phyloP scores from a whole-genome alignment of 352 stramenopile species.

The Plasmopara halstedii region DNA sequence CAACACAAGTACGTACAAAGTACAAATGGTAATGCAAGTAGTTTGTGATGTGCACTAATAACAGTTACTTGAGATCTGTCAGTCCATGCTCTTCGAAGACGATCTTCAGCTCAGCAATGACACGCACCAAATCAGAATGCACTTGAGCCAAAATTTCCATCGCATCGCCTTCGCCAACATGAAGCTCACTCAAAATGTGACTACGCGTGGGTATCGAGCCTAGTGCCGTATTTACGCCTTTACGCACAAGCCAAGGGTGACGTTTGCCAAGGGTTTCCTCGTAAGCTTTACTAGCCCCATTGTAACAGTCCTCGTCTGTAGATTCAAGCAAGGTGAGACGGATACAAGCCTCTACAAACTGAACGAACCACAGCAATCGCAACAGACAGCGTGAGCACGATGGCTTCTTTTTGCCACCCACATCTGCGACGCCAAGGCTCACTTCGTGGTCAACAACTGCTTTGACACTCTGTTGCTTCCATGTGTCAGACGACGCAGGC shows the following conservation, averaged over 20 bases:
- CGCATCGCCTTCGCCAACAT: conserved; percentile 34
- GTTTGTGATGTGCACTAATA: conserved; percentile 19
- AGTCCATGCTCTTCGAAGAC: conserved; percentile 61
- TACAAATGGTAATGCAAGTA: conserved; percentile 8
- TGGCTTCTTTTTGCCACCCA: conserved; percentile 80
- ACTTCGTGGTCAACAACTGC: conserved; percentile 60
- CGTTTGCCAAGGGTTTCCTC: conserved; percentile 72
- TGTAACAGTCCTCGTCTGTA: conserved; percentile 52
- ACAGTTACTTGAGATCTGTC: conserved; percentile 62
- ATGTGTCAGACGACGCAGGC: conserved; percentile 18
- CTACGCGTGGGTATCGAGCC: conserved; percentile 52
- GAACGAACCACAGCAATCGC: conserved; percentile 73
- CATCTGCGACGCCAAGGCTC: conserved; percentile 37
- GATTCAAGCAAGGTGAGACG: conserved; percentile 61
- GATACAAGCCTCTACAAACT: conserved; percentile 76
- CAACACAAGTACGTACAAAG: too few species aligned
- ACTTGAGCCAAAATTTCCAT: conserved; percentile 29
- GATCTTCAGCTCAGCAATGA: conserved; percentile 45
- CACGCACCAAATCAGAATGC: conserved; percentile 35
- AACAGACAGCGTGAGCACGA: conserved; percentile 66
- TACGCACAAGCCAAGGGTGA: conserved; percentile 81
- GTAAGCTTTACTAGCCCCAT: conserved; percentile 67
- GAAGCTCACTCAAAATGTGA: conserved; percentile 43
- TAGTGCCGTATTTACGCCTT: conserved; percentile 71
- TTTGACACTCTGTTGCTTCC: conserved; percentile 50